These are phyloP conservation scores for Trichoderma sp. DNA, from an alignment of 2,329 filamentous ascomycete species.

Conservation along the genomic window DNA sequence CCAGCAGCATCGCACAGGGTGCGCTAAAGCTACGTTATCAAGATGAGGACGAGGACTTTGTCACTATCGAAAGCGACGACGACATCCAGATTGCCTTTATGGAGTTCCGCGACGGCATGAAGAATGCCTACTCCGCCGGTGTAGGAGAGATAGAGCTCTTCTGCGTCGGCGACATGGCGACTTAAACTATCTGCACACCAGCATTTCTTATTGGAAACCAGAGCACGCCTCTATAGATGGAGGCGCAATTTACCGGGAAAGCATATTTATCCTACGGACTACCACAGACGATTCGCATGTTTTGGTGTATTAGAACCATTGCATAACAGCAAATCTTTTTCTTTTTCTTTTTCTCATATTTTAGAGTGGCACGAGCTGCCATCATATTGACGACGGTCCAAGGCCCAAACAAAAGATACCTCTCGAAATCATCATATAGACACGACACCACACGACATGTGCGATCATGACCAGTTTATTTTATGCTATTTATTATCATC, in stretches of 20 bases:
- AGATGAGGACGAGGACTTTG: slow-evolving; percentile 89
- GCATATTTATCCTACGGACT: slow-evolving; percentile 4
- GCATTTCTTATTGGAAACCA: slow-evolving; percentile 14
- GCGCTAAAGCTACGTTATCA: slow-evolving; percentile 85
- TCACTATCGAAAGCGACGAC: slow-evolving; percentile 92
- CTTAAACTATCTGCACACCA: slow-evolving; percentile 15
- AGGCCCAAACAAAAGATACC: slow-evolving; percentile 25
- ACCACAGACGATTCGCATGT: slow-evolving; percentile 31
- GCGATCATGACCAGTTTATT: slow-evolving; percentile 22
- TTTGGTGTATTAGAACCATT: slow-evolving; percentile 31
- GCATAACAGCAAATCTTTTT: slow-evolving; percentile 15
- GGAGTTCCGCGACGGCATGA: slow-evolving; percentile 77
- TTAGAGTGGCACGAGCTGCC: slow-evolving; percentile 23
- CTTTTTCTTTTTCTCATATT: neutral
- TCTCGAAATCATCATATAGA: slow-evolving; percentile 32
- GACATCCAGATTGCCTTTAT: slow-evolving; percentile 95
- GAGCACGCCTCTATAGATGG: slow-evolving; percentile 1
- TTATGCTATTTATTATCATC: slow-evolving; percentile 18
- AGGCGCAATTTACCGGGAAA: neutral
- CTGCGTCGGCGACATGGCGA: slow-evolving; percentile 58
- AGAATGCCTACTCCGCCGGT: slow-evolving; percentile 59
- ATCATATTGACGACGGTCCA: slow-evolving; percentile 20
- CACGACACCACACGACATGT: slow-evolving; percentile 32
- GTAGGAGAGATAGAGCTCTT: slow-evolving; percentile 90
- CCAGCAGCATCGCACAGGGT: slow-evolving; percentile 76